Percentiles rank a stretch among this genome's conserved stretches.
Conservation (phyloP, 257 asterid genomes). For the Nyctanthes arbortristis region DNA sequence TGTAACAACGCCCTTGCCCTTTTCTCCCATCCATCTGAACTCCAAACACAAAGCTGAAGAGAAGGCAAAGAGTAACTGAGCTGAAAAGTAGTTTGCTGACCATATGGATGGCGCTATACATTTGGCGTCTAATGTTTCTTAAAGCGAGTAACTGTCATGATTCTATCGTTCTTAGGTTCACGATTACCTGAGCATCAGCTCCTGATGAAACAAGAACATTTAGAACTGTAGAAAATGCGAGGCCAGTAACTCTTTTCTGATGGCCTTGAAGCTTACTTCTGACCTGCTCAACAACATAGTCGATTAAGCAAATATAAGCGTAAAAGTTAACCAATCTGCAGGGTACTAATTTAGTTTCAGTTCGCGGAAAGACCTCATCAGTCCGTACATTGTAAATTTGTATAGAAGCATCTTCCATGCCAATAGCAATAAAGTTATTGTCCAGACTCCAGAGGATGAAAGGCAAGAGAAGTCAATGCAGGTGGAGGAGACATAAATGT, state of each 20-base stretch:
- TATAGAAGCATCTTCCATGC: slow-evolving; percentile 70
- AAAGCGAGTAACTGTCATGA: neutral
- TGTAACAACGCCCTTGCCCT: slow-evolving; percentile 44
- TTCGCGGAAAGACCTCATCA: slow-evolving; percentile 46
- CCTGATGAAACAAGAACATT: slow-evolving; percentile 63
- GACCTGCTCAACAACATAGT: slow-evolving; percentile 39
- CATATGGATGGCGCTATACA: no score
- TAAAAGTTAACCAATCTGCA: neutral
- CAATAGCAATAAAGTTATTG: slow-evolving; percentile 67
- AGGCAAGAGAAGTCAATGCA: slow-evolving; percentile 63
- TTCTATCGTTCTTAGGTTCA: neutral
- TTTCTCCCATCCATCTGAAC: slow-evolving; percentile 63
- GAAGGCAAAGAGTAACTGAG: slow-evolving; percentile 17
- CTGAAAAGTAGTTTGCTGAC: no score
- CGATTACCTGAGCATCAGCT: slow-evolving; percentile 69
- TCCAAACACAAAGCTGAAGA: slow-evolving; percentile 62
- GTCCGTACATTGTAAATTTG: slow-evolving; percentile 53
- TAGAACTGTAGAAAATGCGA: slow-evolving; percentile 63
- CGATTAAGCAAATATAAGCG: neutral
- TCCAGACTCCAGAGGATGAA: slow-evolving; percentile 72
- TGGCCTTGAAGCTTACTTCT: slow-evolving; percentile 62
- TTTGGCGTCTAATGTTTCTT: no score
- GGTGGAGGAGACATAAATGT: slow-evolving; percentile 77
- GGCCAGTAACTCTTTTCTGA: slow-evolving; percentile 66
- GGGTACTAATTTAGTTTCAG: slow-evolving; percentile 9